Conservation (phyloP, 176 grass and related monocot genomes). For the Rhipidocladum racemiflorum region DNA sequence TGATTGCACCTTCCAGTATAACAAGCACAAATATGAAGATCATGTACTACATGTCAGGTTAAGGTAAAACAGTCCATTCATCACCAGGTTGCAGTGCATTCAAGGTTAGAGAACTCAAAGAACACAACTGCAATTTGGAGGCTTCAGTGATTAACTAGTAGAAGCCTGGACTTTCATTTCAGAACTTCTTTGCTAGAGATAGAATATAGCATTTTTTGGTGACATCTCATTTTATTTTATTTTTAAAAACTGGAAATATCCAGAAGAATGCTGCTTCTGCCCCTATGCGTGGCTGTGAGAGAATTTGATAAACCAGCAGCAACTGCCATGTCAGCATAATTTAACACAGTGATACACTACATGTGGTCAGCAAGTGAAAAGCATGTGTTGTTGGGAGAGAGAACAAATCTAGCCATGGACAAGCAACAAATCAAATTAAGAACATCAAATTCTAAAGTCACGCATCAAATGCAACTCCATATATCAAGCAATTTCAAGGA, state of each 20-base stretch:
- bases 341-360: background rate
- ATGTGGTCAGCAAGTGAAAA: background rate
- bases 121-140: background rate
- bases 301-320: background rate
- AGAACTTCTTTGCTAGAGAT: background rate
- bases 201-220: background rate
- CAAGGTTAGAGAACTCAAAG: slow-evolving; percentile 15
- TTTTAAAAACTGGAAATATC: background rate
- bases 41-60: slow-evolving; percentile 57
- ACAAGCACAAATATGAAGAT: slow-evolving; percentile 60
- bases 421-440: background rate
- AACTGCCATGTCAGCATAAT: background rate
- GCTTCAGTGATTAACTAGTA: background rate
- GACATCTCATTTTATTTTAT: background rate
- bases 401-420: background rate
- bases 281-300: background rate
- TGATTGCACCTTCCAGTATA: slow-evolving; percentile 67
- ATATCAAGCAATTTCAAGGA: slow-evolving; percentile 45
- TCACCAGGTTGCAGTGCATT: background rate
- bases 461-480: background rate
- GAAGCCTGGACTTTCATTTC: background rate
- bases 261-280: background rate
- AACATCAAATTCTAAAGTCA: slow-evolving; percentile 3
- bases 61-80: slow-evolving; percentile 47
- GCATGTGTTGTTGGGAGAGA: background rate